These are phyloP conservation scores for Talaromyces trachyspermus DNA, from an alignment of 495 filamentous ascomycete species.

Conservation along the genomic window DNA sequence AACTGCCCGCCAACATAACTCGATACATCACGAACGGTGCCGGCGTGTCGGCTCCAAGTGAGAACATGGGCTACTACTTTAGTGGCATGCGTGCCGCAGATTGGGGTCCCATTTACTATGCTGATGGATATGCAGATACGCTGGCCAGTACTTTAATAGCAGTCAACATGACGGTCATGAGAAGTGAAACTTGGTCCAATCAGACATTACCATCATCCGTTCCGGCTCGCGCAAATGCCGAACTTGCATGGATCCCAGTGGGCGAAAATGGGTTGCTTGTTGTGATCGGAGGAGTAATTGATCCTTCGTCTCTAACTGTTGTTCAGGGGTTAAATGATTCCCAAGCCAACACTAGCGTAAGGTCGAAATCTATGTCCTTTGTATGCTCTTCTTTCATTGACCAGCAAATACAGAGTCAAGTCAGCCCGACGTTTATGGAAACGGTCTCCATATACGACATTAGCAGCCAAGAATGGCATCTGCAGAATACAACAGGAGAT, in stretches of 20 bases:
- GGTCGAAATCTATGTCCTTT: constrained; percentile 2
- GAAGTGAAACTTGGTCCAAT: constrained; percentile 47
- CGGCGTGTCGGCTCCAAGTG: constrained; percentile 56
- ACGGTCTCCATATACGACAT: constrained; percentile 66
- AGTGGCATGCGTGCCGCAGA: constrained; percentile 47
- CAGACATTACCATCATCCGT: constrained; percentile 42
- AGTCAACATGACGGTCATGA: constrained; percentile 50
- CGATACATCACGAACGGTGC: constrained; percentile 60
- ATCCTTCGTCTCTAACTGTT: constrained; percentile 32
- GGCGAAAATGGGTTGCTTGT: constrained; percentile 55
- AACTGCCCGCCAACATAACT: constrained; percentile 41
- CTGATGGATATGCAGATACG: constrained; percentile 26
- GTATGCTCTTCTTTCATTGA: neutral
- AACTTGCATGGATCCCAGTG: constrained; percentile 65
- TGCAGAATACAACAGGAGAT: constrained; percentile 51
- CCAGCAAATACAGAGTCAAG: constrained; percentile 12
- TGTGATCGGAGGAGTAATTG: constrained; percentile 58
- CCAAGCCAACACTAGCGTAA: constrained; percentile 38
- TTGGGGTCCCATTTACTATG: constrained; percentile 38
- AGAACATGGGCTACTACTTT: constrained; percentile 69
- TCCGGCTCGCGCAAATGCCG: constrained; percentile 50
- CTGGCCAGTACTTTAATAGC: constrained; percentile 48
- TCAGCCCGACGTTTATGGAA: constrained; percentile 54
- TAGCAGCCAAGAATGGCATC: constrained; percentile 42
- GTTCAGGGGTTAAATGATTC: constrained; percentile 15